These are phyloP conservation scores for Mycena sp. DNA, from an alignment of 1,284 basidiomycete genomes.

Conservation along the genomic window DNA sequence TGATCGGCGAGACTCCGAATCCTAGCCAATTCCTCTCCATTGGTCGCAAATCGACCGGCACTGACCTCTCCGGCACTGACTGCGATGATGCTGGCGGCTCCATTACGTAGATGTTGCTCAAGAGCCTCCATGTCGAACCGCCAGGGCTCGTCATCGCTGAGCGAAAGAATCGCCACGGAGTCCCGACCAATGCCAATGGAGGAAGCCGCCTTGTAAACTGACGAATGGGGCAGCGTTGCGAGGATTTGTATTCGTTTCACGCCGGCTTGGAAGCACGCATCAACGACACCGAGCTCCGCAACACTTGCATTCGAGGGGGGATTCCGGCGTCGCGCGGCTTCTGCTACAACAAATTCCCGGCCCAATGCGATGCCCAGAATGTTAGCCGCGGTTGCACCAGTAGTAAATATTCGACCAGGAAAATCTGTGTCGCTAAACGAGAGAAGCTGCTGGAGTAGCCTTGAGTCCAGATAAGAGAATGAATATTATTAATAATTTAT, in stretches of 20 bases:
- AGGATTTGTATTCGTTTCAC: constrained; percentile 19
- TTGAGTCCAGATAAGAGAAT: not conserved
- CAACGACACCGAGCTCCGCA: constrained; percentile 21
- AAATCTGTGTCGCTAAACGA: constrained; percentile 12
- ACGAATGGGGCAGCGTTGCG: constrained; percentile 24
- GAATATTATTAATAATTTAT: too few species aligned
- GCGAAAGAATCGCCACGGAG: constrained; percentile 15
- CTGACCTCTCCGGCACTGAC: constrained; percentile 27
- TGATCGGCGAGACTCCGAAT: constrained; percentile 26
- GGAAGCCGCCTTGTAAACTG: constrained; percentile 28
- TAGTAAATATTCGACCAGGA: constrained; percentile 23
- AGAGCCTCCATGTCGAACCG: constrained; percentile 24
- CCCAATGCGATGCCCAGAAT: constrained; percentile 23
- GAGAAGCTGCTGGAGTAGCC: constrained; percentile 28
- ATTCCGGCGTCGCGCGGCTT: constrained; percentile 15
- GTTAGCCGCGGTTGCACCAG: constrained; percentile 26
- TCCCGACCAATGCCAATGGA: constrained; percentile 19
- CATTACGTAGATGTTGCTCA: constrained; percentile 3
- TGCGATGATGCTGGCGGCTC: constrained; percentile 12
- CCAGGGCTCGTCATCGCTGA: constrained; percentile 24
- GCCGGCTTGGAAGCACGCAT: constrained; percentile 19
- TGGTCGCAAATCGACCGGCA: constrained; percentile 25
- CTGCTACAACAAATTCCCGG: constrained; percentile 24
- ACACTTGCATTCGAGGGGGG: constrained; percentile 10
- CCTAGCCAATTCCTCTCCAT: constrained; percentile 15